A percentile compares a stretch with the other conserved stretches of the same genome.
Evolutionary conservation across 805 yeast genomes (phyloP).

Genomic region (Metschnikowia cerradonensis): DNA sequence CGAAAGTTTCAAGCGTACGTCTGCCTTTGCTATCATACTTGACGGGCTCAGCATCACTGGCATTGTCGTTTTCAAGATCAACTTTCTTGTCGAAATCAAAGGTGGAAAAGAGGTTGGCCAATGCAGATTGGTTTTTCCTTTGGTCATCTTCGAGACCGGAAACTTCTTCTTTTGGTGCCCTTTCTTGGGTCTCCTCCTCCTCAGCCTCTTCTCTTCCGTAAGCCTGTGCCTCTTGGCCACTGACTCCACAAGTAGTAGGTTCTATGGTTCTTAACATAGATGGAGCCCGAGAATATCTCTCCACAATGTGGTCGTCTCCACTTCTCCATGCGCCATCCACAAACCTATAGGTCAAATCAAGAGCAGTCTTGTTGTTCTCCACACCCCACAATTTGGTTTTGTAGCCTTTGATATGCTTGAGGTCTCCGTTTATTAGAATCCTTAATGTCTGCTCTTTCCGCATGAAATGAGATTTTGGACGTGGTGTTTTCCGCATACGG

Average conservation of each 20-base stretch:
- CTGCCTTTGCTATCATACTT: constrained; percentile 45
- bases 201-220: not conserved
- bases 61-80: constrained; percentile 32
- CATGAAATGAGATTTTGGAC: constrained; percentile 41
- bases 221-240: not conserved
- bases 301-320: constrained; percentile 76
- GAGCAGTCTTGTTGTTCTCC: constrained; percentile 58
- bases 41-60: constrained; percentile 28
- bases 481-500: constrained; percentile 51
- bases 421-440: constrained; percentile 52
- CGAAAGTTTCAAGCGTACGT: constrained; percentile 28
- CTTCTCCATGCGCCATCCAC: constrained; percentile 72
- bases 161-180: no score
- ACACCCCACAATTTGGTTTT: constrained; percentile 91
- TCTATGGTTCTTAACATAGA: not conserved
- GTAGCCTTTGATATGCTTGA: constrained; percentile 53
- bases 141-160: constrained; percentile 17
- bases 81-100: constrained; percentile 54
- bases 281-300: constrained; percentile 33
- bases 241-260: constrained; percentile 11
- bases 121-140: constrained; percentile 38
- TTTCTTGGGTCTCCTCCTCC: no score
- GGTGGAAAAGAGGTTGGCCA: constrained; percentile 44
- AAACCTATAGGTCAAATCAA: constrained; percentile 62
- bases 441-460: constrained; percentile 59